A percentile compares a stretch with the other conserved stretches of the same genome.
Conservation (phyloP, 257 asterid genomes). For the Cynanchum wilfordii region DNA sequence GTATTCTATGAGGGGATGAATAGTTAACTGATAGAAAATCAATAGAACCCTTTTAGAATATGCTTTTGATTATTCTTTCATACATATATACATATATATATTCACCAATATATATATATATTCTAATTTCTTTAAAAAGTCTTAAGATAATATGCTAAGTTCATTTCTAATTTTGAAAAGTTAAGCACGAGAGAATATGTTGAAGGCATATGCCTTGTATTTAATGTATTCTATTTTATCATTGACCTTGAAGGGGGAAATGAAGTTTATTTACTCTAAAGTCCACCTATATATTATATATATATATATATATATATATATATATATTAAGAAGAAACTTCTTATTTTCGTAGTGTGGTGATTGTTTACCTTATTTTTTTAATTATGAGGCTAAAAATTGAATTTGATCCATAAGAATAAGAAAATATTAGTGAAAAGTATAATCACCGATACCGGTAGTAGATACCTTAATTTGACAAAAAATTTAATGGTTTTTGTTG, state of each 20-base stretch:
- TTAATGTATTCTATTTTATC: neutral
- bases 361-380: too few species aligned
- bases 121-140: neutral
- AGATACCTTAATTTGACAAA: too few species aligned
- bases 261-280: neutral
- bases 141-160: neutral
- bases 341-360: too few species aligned
- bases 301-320: too few species aligned
- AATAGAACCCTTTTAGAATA: neutral
- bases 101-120: too few species aligned
- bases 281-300: neutral
- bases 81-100: too few species aligned
- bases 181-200: neutral
- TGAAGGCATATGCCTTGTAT: neutral
- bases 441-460: too few species aligned
- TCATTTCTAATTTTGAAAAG: neutral
- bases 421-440: too few species aligned
- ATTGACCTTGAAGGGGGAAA: neutral
- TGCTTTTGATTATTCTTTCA: neutral
- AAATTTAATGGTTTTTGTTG: too few species aligned
- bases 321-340: neutral
- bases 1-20: neutral
- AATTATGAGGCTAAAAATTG: too few species aligned
- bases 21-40: neutral
- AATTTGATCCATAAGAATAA: too few species aligned